A percentile compares a stretch with the other conserved stretches of the same genome.
These are phyloP conservation scores for Xylaria sp. DNA, from an alignment of 2,329 filamentous ascomycete species.

Conservation along the genomic window DNA sequence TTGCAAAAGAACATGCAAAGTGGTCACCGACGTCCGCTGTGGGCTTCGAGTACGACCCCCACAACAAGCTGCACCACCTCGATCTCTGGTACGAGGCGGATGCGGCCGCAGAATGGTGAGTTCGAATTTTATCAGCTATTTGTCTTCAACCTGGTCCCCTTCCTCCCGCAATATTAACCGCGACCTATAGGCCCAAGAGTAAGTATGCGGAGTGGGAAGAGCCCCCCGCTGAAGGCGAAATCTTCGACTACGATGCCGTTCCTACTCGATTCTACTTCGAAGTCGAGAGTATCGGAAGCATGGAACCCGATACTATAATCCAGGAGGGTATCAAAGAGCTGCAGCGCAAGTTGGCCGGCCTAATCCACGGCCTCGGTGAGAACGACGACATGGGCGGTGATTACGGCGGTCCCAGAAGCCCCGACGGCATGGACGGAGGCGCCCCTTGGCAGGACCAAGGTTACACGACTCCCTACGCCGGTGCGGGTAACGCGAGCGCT, in stretches of 20 bases:
- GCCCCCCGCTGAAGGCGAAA: slow-evolving; percentile 71
- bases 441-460: slow-evolving; percentile 58
- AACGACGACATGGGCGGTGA: slow-evolving; percentile 53
- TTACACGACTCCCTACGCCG: slow-evolving; percentile 64
- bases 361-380: slow-evolving; percentile 60
- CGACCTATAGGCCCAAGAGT: slow-evolving; percentile 67
- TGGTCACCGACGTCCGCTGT: slow-evolving; percentile 92
- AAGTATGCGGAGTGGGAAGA: slow-evolving; percentile 77
- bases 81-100: slow-evolving; percentile 95
- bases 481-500: slow-evolving; percentile 51
- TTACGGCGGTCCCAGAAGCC: slow-evolving; percentile 61
- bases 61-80: slow-evolving; percentile 89
- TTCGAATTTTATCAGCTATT: slow-evolving; percentile 14
- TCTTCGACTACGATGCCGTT: slow-evolving; percentile 85
- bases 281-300: slow-evolving; percentile 79
- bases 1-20: slow-evolving; percentile 97
- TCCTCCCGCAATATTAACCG: slow-evolving; percentile 19
- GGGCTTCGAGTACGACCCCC: slow-evolving; percentile 96
- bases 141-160: neutral
- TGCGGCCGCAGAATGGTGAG: slow-evolving; percentile 76
- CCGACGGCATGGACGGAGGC: slow-evolving; percentile 55
- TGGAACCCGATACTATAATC: slow-evolving; percentile 86
- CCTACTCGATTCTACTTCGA: slow-evolving; percentile 88
- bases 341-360: slow-evolving; percentile 80
- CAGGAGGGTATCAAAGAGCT: slow-evolving; percentile 82